These are phyloP conservation scores for Phytophthora citricola DNA, from an alignment of 352 stramenopile genomes.

Conservation along the genomic window DNA sequence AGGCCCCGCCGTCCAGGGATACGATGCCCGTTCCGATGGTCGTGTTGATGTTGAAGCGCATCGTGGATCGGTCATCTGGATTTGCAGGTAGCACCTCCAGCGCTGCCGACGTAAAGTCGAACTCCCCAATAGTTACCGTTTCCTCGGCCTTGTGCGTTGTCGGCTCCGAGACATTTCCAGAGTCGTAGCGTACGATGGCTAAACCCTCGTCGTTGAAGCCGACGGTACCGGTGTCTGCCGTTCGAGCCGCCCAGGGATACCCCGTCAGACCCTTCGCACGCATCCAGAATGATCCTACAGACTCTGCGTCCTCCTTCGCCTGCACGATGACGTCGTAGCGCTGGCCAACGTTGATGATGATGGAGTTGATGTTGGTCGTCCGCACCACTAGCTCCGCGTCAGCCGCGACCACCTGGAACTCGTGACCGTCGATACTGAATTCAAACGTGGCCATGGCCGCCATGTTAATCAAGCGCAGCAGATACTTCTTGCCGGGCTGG, in stretches of 20 bases:
- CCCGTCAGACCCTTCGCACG: conserved; percentile 24
- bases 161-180: conserved; percentile 10
- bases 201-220: conserved; percentile 38
- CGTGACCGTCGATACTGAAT: conserved; percentile 45
- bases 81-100: conserved; percentile 16
- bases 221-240: not conserved
- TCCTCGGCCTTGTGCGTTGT: conserved; percentile 20
- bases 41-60: conserved; percentile 26
- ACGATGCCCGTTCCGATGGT: conserved; percentile 21
- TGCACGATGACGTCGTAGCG: conserved; percentile 37
- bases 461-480: conserved; percentile 41
- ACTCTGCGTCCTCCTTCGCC: conserved; percentile 16
- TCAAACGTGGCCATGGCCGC: conserved; percentile 35
- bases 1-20: conserved; percentile 28
- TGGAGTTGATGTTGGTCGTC: conserved; percentile 16
- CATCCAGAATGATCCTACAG: conserved; percentile 34
- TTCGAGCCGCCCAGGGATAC: conserved; percentile 26
- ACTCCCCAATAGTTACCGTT: conserved; percentile 26
- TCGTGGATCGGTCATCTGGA: conserved; percentile 21
- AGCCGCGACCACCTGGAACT: conserved; percentile 36
- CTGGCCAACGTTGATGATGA: conserved; percentile 37
- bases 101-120: conserved; percentile 29
- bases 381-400: conserved; percentile 29
- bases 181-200: conserved; percentile 27
- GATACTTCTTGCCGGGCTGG: conserved; percentile 28